Conservation (phyloP, 768 basidiomycete genomes). For the Crucibulum laeve region DNA sequence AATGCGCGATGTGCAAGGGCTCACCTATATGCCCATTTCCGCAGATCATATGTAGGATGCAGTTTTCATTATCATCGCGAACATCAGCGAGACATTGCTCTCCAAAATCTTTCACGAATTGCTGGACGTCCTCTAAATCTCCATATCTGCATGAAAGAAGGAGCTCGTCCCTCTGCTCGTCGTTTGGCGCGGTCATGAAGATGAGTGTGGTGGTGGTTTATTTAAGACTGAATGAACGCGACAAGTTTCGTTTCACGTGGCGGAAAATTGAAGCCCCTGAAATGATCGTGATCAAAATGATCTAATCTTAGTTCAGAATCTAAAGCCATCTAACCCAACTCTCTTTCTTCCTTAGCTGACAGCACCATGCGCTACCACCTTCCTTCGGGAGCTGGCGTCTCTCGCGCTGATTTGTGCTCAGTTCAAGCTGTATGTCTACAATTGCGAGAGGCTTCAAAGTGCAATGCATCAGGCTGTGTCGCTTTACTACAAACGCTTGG, state of each 20-base stretch:
- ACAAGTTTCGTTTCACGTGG: background rate
- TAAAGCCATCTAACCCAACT: too few relatives aligned
- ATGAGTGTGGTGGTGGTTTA: background rate
- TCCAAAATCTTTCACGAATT: constrained; percentile 61
- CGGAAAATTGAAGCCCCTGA: too few relatives aligned
- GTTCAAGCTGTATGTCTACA: too few relatives aligned
- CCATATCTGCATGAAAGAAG: constrained; percentile 86
- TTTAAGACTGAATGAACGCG: background rate
- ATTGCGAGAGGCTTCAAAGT: too few relatives aligned
- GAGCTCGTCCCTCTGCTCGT: constrained; percentile 65
- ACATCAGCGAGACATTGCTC: constrained; percentile 38
- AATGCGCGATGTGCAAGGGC: constrained; percentile 8
- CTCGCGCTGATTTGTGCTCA: too few relatives aligned
- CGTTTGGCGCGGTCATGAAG: constrained; percentile 21
- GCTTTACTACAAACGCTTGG: too few relatives aligned
- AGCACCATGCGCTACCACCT: too few relatives aligned
- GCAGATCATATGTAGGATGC: constrained; percentile 78
- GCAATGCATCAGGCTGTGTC: too few relatives aligned
- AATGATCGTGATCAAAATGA: too few relatives aligned
- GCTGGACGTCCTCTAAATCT: constrained; percentile 73
- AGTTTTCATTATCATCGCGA: constrained; percentile 77
- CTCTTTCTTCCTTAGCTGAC: too few relatives aligned
- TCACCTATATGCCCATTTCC: constrained; percentile 88
- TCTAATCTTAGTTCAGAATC: too few relatives aligned
- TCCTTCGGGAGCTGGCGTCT: too few relatives aligned